phyloP scores from a whole-genome alignment of 139 green algal genomes.

The Coelastrella sp. region DNA sequence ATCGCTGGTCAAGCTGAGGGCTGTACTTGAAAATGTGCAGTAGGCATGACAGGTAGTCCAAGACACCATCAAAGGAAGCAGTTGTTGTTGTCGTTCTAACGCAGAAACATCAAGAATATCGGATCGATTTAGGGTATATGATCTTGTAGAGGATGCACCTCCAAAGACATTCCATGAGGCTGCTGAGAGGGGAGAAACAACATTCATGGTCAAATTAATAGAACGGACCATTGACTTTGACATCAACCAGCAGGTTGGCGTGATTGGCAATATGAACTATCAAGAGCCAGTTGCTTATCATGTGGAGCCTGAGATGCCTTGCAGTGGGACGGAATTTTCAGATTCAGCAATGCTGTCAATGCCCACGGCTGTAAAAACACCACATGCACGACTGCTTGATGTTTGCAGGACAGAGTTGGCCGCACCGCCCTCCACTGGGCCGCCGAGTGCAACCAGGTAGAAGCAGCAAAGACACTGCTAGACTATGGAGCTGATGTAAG shows the following conservation, averaged over 20 bases:
- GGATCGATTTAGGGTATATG: conserved; percentile 16
- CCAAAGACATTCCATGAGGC: conserved; percentile 45
- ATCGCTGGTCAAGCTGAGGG: too few species aligned
- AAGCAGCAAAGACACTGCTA: conserved; percentile 58
- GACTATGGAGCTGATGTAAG: conserved; percentile 58
- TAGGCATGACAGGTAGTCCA: background rate
- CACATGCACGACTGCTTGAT: background rate
- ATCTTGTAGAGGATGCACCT: conserved; percentile 23
- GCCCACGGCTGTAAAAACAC: too few species aligned
- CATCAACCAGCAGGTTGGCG: conserved; percentile 42
- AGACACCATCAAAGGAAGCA: background rate
- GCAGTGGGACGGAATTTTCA: background rate
- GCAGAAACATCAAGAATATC: background rate
- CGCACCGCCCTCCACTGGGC: conserved; percentile 66
- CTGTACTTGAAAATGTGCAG: too few species aligned
- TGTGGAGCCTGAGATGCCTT: too few species aligned
- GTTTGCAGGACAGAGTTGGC: conserved; percentile 51
- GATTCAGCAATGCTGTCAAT: background rate
- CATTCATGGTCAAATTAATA: conserved; percentile 34
- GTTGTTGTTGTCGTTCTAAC: background rate
- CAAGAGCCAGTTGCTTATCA: background rate
- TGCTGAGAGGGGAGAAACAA: conserved; percentile 37
- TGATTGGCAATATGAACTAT: background rate
- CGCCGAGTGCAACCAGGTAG: conserved; percentile 56
- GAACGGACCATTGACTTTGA: conserved; percentile 56